A percentile compares a stretch with the other conserved stretches of the same genome.
phyloP scores from a whole-genome alignment of 2,329 filamentous ascomycete species.

The Fusarium continuum region DNA sequence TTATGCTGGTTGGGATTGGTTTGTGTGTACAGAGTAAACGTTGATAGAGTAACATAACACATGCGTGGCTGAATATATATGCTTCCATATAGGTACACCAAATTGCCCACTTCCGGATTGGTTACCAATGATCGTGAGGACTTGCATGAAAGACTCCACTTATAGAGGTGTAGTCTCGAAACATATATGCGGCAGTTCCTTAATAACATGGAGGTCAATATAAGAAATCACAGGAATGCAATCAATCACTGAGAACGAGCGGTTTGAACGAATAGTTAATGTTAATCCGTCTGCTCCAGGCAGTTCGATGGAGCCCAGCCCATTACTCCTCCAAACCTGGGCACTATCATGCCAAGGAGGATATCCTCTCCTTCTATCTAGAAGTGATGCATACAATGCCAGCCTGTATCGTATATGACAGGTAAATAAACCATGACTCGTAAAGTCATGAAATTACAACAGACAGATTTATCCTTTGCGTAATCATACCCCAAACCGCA shows the following conservation, averaged over 20 bases:
- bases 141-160: conserved; percentile 38
- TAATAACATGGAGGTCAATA: no score
- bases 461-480: conserved; percentile 25
- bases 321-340: conserved; percentile 13
- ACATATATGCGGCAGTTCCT: neutral
- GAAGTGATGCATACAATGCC: conserved; percentile 22
- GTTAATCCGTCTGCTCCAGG: conserved; percentile 40
- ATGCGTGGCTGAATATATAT: conserved; percentile 3
- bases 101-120: conserved; percentile 33
- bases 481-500: conserved; percentile 7
- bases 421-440: conserved; percentile 19
- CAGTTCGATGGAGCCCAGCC: conserved; percentile 42
- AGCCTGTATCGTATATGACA: conserved; percentile 17
- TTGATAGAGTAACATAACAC: conserved; percentile 33
- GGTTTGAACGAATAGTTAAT: neutral
- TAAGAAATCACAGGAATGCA: neutral
- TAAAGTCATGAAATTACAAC: conserved; percentile 25
- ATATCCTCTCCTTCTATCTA: conserved; percentile 29
- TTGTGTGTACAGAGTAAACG: conserved; percentile 79
- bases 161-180: neutral
- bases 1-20: conserved; percentile 82
- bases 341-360: conserved; percentile 4
- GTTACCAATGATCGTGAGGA: conserved; percentile 16
- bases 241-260: neutral
- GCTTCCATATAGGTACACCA: conserved; percentile 11